These are phyloP conservation scores for Lactuca sativa DNA, from an alignment of 129 eudicot species.

Conservation along the genomic window DNA sequence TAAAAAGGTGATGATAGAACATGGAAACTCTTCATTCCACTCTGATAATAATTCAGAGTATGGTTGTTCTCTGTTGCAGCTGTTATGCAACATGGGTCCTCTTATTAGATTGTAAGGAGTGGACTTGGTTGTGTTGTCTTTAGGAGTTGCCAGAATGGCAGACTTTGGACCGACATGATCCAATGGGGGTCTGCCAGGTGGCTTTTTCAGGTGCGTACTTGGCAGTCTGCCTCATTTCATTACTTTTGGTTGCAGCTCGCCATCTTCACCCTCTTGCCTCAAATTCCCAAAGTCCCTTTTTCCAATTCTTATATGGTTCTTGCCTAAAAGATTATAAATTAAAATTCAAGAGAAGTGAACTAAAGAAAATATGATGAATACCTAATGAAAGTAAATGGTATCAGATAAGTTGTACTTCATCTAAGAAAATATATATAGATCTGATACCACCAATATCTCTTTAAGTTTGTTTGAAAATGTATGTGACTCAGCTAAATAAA, in stretches of 20 bases:
- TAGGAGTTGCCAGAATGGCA: constrained; percentile 56
- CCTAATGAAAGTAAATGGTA: constrained; percentile 88
- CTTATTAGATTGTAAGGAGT: constrained; percentile 66
- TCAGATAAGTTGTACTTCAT: constrained; percentile 80
- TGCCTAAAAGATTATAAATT: constrained; percentile 48
- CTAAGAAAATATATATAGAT: too few relatives aligned
- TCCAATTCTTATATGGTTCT: constrained; percentile 80
- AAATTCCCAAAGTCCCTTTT: constrained; percentile 77
- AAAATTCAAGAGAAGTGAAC: too few relatives aligned
- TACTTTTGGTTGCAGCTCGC: constrained; percentile 78
- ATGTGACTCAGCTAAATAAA: too few relatives aligned
- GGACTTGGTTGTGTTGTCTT: constrained; percentile 59
- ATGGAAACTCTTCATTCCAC: constrained; percentile 91
- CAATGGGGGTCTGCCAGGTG: constrained; percentile 53
- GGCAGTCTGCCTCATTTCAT: constrained; percentile 93
- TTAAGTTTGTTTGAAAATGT: too few relatives aligned
- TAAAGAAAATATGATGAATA: constrained; percentile 16
- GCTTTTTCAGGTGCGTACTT: constrained; percentile 63
- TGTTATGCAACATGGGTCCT: constrained; percentile 43
- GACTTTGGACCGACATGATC: constrained; percentile 61
- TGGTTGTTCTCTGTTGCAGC: constrained; percentile 61
- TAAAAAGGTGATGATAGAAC: constrained; percentile 19
- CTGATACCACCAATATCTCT: too few relatives aligned
- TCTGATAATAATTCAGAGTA: constrained; percentile 64
- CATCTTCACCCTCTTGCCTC: constrained; percentile 78